Conservation (phyloP, 2,329 filamentous ascomycete species). For the Colletotrichum australisinense region DNA sequence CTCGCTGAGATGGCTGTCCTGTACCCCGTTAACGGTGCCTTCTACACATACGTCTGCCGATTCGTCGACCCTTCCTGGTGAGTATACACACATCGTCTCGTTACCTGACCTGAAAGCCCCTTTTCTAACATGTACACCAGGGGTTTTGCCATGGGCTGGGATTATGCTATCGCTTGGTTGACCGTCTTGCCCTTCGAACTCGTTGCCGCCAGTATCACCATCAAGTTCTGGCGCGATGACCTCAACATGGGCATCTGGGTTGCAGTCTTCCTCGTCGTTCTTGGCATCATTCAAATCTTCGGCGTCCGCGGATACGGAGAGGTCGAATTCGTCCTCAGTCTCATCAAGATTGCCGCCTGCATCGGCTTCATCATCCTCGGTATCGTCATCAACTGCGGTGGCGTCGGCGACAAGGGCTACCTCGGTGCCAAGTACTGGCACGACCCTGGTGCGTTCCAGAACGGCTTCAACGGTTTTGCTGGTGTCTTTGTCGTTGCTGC, state of each 20-base stretch:
- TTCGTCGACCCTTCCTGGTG: conserved; percentile 71
- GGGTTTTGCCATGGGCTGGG: conserved; percentile 66
- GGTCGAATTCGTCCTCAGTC: conserved; percentile 68
- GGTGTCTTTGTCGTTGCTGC: conserved; percentile 37
- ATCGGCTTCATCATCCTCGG: conserved; percentile 37
- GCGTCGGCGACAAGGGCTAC: conserved; percentile 37
- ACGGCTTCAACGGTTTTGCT: conserved; percentile 41
- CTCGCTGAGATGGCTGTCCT: conserved; percentile 71
- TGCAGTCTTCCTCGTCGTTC: conserved; percentile 51
- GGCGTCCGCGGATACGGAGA: conserved; percentile 69
- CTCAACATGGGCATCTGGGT: conserved; percentile 67
- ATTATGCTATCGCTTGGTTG: conserved; percentile 71
- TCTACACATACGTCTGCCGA: conserved; percentile 70
- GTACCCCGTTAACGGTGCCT: conserved; percentile 71
- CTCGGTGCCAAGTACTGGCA: conserved; percentile 39
- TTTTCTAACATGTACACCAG: conserved; percentile 40
- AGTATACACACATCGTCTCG: conserved; percentile 45
- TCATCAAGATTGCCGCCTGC: conserved; percentile 61
- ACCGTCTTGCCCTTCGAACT: conserved; percentile 80
- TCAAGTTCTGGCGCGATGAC: conserved; percentile 71
- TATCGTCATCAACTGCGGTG: conserved; percentile 38
- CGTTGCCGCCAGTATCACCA: conserved; percentile 77
- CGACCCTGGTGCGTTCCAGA: conserved; percentile 38
- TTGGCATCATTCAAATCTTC: conserved; percentile 60
- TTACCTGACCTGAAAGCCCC: not conserved